phyloP scores from a whole-genome alignment of 495 filamentous ascomycete genomes.

The Extremus antarcticus region DNA sequence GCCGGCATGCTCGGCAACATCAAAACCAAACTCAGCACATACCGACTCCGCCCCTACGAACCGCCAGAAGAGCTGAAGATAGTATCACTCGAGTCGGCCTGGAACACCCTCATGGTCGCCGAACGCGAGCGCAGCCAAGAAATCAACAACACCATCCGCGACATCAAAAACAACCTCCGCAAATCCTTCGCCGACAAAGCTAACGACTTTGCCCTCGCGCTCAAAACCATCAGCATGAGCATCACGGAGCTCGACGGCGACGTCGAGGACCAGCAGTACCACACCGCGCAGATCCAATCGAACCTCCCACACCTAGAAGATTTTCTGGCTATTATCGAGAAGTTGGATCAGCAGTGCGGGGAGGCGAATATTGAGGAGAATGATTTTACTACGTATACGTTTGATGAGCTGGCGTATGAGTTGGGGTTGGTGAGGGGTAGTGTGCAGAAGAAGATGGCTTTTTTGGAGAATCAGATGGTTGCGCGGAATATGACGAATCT shows the following conservation, averaged over 20 bases:
- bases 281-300: slow-evolving; percentile 67
- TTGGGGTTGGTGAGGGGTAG: slow-evolving; percentile 78
- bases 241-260: slow-evolving; percentile 93
- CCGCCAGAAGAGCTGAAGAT: slow-evolving; percentile 70
- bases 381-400: slow-evolving; percentile 94
- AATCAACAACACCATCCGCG: slow-evolving; percentile 95
- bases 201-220: slow-evolving; percentile 88
- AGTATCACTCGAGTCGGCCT: slow-evolving; percentile 71
- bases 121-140: slow-evolving; percentile 81
- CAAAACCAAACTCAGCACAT: slow-evolving; percentile 94
- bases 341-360: slow-evolving; percentile 73
- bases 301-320: slow-evolving; percentile 79
- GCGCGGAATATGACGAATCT: slow-evolving; percentile 98
- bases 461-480: slow-evolving; percentile 94
- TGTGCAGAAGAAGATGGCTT: slow-evolving; percentile 88
- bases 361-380: slow-evolving; percentile 99
- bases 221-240: slow-evolving; percentile 84
- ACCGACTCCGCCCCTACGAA: slow-evolving; percentile 80
- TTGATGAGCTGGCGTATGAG: slow-evolving; percentile 92
- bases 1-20: slow-evolving; percentile 93
- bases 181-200: slow-evolving; percentile 90
- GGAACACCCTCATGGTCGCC: slow-evolving; percentile 62
- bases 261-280: slow-evolving; percentile 80
- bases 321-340: slow-evolving; percentile 72
- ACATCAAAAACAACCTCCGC: slow-evolving; percentile 93